Evolutionary conservation across 176 grass and related monocot genomes (phyloP).

Genomic region (Puya raimondii): DNA sequence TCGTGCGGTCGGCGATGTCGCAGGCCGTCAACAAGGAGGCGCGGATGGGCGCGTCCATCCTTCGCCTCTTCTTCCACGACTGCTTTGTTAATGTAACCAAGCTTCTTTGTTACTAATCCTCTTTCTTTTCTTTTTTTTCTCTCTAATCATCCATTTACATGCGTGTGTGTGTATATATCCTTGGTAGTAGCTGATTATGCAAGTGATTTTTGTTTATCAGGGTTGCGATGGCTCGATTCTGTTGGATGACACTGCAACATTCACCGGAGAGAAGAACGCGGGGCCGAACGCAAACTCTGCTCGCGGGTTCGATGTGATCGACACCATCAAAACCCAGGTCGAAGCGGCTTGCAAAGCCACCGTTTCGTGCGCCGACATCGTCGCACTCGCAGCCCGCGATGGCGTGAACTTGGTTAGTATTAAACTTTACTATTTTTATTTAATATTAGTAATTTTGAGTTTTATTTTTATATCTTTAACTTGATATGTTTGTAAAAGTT

Average conservation of each 20-base stretch:
- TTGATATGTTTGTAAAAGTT: not conserved
- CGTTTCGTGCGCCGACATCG: conserved; percentile 74
- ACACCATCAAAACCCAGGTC: conserved; percentile 64
- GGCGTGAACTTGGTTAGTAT: conserved; percentile 50
- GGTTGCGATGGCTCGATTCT: conserved; percentile 80
- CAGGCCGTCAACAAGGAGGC: conserved; percentile 40
- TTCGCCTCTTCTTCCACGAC: conserved; percentile 79
- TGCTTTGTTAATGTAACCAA: conserved; percentile 40
- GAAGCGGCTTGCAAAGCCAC: conserved; percentile 52
- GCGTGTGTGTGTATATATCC: not conserved
- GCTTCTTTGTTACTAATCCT: not conserved
- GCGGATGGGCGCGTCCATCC: conserved; percentile 62
- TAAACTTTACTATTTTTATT: not conserved
- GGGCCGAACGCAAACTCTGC: conserved; percentile 59
- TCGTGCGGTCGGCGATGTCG: conserved; percentile 47
- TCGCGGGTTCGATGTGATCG: conserved; percentile 74
- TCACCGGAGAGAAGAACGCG: conserved; percentile 72
- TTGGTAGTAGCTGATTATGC: not conserved
- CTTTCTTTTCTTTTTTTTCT: not conserved
- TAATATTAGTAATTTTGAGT: too few species aligned
- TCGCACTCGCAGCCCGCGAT: conserved; percentile 61
- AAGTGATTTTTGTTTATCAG: conserved; percentile 15
- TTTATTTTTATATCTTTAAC: too few species aligned
- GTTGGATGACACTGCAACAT: conserved; percentile 39
- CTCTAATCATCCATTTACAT: not conserved